Evolutionary conservation across 768 basidiomycete genomes (phyloP).

Genomic region (Piloderma croceum): DNA sequence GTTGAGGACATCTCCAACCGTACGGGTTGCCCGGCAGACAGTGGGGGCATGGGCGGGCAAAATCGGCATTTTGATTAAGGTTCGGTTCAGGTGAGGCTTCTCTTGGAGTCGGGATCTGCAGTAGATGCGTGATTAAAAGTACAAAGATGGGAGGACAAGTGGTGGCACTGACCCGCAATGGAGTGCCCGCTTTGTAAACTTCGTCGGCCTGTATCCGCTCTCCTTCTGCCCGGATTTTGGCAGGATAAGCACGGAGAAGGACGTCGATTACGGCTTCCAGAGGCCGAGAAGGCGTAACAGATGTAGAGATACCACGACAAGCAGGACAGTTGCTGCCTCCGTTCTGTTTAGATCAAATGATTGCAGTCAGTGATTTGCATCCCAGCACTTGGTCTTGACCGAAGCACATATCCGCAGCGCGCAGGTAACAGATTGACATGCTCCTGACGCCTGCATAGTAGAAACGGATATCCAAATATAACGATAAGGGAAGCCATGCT

Average conservation of each 20-base stretch:
- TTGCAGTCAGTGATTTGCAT: constrained; percentile 18
- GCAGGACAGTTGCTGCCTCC: constrained; percentile 82
- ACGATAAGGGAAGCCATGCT: constrained; percentile 4
- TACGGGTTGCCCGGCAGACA: constrained; percentile 63
- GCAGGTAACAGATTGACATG: neutral
- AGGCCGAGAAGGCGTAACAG: constrained; percentile 66
- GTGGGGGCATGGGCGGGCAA: constrained; percentile 75
- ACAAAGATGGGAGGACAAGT: constrained; percentile 7
- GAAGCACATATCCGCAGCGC: no score
- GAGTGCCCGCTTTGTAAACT: constrained; percentile 57
- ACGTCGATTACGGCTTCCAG: constrained; percentile 70
- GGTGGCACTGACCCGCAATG: constrained; percentile 50
- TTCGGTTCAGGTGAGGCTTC: constrained; percentile 75
- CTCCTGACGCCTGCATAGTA: constrained; percentile 1
- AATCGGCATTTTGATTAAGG: constrained; percentile 57
- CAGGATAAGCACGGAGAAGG: constrained; percentile 65
- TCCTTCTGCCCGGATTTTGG: constrained; percentile 57
- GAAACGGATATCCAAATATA: constrained; percentile 4
- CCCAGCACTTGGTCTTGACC: no score
- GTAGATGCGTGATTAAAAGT: constrained; percentile 3
- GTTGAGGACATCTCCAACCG: constrained; percentile 79
- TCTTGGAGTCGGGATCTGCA: constrained; percentile 68
- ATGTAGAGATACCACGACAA: constrained; percentile 65
- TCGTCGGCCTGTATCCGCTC: constrained; percentile 82
- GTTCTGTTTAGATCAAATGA: constrained; percentile 55